Base-by-base conservation (phyloP, 2,329 filamentous ascomycete species). In the Magnaporthales sp. region DNA sequence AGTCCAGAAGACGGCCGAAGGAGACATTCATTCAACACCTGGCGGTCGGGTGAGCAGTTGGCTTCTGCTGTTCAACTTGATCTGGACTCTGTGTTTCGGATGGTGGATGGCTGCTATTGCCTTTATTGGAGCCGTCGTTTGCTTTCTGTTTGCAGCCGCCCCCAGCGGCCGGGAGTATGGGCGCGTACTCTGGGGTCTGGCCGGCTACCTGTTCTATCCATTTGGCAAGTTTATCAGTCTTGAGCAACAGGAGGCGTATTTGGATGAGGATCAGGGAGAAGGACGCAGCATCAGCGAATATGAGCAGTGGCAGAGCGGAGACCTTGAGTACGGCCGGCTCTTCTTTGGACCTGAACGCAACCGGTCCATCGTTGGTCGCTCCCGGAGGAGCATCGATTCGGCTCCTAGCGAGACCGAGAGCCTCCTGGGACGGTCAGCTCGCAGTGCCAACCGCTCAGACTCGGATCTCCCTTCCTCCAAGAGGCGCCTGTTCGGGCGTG, bases 271-370 rank as follows among this genome's bases (percentile, higher is more conserved):
- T 73, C 88, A 95, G 74, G 93, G 94, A 56, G 95, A 99, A 78
- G 95, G 95, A 24, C 88, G 95, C 74, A 98, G 93, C 79, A 97
- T 99, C 74, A 96, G 92, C 73, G 95, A 99, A 80, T 99, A 99
- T 75, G 95, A 99, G 77, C 93, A 97, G 78, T 99, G 95, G 95
- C 95, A 99, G 79, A 97, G 89, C 74, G 95, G 95, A 64, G 95
- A 99, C 74, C 85, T 99, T 38, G 95, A 99, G 77, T 93, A 98
- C 76, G 95, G 95, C 3, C 87, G 94, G 38, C 85, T 99, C 2
- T 98, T 99, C 81, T 99, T 99, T 76, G 96, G 95, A 0, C 95
- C 95, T 3, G 87, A 87, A 66, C 80, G 86, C 68, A 89, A 84
- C 71, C 87, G 91, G 66, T 96, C 93, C 7, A 88, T 98, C 65